Base-by-base conservation (phyloP, 148 eudicot species). In the Rhododendron vialii region DNA sequence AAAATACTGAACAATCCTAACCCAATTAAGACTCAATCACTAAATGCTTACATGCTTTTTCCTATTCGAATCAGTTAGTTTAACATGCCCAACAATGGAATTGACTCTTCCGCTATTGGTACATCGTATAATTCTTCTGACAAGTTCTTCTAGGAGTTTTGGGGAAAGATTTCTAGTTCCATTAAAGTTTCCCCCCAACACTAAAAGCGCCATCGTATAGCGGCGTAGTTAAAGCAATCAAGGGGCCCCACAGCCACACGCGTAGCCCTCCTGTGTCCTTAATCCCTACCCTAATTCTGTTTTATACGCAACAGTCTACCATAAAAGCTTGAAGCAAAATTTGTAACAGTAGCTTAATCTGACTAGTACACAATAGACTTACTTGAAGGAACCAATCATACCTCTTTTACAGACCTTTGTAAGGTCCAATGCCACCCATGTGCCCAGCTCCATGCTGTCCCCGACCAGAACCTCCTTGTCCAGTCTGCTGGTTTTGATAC, bases 401-500 rank as follows among this genome's bases (percentile, higher is more conserved):
- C 81, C 81, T 78, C 28, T 78, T 3, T 45, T 24, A 43, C 81
- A 43, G 81, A 78, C 53, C 81, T 26, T 41, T 45, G 81, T 78
- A 78, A 78, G 15, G 53, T 43, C 81, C 15, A 43, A 43, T 78
- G 81, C 81, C 81, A 78, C 51, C 81, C 13, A 78, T 43, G 33
- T 78, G 51, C 81, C 81, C 81, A 45, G 48, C 81, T 78, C 81
- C 81, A n/a, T 78, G 8, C 53, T 78, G 81, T 36, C 53, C 47
- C 51, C 81, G 45, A 24, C 51, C 30, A 0, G 55, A 45, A 45
- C 81, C 51, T 41, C 81, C 81, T 78, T 78, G 81, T 78, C 81
- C 81, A 78, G 47, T 78, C 81, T 78, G 81, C 81, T 78, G 81
- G n/a, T 78, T 78, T 45, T 45, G 81, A 78, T 78, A 78, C 81